Evolutionary conservation across 164 flowering plant species (phyloP).

Genomic region (Sextonia rubra): DNA sequence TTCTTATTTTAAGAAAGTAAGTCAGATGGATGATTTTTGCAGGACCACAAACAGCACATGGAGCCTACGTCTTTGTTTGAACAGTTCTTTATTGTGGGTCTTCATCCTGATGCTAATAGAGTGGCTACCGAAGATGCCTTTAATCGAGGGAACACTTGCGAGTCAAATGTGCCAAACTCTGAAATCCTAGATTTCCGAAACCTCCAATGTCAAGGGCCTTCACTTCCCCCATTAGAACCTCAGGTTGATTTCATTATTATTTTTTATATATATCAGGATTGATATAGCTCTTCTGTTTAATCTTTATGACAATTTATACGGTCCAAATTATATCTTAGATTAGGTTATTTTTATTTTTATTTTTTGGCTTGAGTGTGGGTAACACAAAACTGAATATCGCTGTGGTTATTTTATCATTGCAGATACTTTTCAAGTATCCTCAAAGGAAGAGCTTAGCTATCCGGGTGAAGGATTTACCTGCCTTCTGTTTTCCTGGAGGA

Average conservation of each 20-base stretch:
- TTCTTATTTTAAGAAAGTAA: neutral
- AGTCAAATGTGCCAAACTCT: slow-evolving; percentile 43
- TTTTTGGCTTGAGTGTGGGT: too few relatives aligned
- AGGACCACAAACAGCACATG: slow-evolving; percentile 55
- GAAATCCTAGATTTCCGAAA: slow-evolving; percentile 37
- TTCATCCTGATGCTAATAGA: slow-evolving; percentile 78
- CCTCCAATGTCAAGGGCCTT: slow-evolving; percentile 33
- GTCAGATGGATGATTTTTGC: slow-evolving; percentile 20
- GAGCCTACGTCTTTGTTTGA: slow-evolving; percentile 83
- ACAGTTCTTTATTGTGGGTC: slow-evolving; percentile 83
- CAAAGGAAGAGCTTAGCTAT: slow-evolving; percentile 66
- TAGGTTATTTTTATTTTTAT: too few relatives aligned
- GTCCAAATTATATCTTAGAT: neutral
- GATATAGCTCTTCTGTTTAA: neutral
- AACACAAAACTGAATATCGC: too few relatives aligned
- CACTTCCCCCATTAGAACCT: slow-evolving; percentile 68
- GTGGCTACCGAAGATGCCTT: slow-evolving; percentile 71
- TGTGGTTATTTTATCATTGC: slow-evolving; percentile 9
- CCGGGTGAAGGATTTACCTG: slow-evolving; percentile 64
- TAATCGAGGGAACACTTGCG: slow-evolving; percentile 75
- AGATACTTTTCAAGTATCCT: slow-evolving; percentile 89
- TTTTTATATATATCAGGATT: neutral
- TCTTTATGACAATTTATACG: too few relatives aligned
- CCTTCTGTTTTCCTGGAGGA: slow-evolving; percentile 93
- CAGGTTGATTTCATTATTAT: slow-evolving; percentile 44